Evolutionary conservation across 23 red algal genomes (phyloP).

Genomic region (Cyanidioschyzon merolae): DNA sequence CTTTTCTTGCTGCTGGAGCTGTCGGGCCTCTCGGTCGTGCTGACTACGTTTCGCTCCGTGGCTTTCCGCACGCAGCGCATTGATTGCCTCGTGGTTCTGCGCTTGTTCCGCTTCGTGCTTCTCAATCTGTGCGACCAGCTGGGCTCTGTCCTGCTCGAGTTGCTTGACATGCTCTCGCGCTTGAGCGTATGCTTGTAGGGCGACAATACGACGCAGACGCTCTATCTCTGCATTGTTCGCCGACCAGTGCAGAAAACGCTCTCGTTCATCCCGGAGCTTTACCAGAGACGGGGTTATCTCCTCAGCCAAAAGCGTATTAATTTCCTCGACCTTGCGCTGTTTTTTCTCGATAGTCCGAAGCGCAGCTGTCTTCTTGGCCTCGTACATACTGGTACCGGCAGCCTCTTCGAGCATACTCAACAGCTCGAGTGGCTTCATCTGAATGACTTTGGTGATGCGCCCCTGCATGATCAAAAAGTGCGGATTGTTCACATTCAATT

Average conservation of each 20-base stretch:
- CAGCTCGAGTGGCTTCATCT: slow-evolving; percentile 93
- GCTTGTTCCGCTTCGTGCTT: neutral
- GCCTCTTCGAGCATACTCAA: slow-evolving; percentile 93
- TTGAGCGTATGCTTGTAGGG: slow-evolving; percentile 28
- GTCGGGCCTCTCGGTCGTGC: neutral
- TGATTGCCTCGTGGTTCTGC: neutral
- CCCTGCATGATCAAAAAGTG: slow-evolving; percentile 99
- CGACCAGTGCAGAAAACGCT: slow-evolving; percentile 70
- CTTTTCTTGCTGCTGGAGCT: slow-evolving; percentile 16
- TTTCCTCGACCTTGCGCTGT: slow-evolving; percentile 95
- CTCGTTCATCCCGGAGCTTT: slow-evolving; percentile 61
- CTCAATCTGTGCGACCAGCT: slow-evolving; percentile 21
- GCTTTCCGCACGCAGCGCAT: neutral
- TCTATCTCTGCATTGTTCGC: slow-evolving; percentile 63
- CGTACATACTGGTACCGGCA: slow-evolving; percentile 96
- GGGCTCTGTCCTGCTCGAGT: slow-evolving; percentile 24
- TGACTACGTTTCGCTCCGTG: neutral
- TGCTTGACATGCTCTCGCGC: slow-evolving; percentile 23
- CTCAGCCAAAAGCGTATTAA: slow-evolving; percentile 56
- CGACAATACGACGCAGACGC: slow-evolving; percentile 33
- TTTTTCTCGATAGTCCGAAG: slow-evolving; percentile 88
- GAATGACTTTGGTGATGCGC: slow-evolving; percentile 94
- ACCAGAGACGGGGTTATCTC: slow-evolving; percentile 81
- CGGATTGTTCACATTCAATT: slow-evolving; percentile 98
- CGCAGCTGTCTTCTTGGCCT: slow-evolving; percentile 81